phyloP scores from a whole-genome alignment of 192 early-diverging fungal species.

The Linnemannia schmuckeri region DNA sequence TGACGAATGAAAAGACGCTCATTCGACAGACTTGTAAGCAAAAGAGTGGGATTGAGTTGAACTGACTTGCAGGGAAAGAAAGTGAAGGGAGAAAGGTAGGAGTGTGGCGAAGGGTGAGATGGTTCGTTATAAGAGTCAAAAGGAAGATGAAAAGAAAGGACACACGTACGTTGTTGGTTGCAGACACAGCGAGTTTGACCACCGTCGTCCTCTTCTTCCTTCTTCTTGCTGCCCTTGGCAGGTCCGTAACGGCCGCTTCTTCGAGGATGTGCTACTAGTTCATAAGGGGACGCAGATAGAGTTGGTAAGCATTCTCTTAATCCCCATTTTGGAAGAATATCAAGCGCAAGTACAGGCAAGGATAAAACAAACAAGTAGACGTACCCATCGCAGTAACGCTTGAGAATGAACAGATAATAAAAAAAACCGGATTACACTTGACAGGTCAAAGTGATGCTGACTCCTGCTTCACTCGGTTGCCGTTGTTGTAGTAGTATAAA shows the following conservation, averaged over 20 bases:
- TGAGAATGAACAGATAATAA: not conserved
- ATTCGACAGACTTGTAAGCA: not conserved
- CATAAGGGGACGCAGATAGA: not conserved
- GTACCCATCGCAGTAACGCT: slow-evolving; percentile 3
- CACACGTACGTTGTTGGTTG: slow-evolving; percentile 62
- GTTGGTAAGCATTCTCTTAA: not conserved
- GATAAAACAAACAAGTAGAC: not conserved
- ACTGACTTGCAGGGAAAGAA: not conserved
- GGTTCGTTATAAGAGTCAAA: not conserved
- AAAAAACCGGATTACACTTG: not conserved
- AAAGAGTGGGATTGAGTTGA: not conserved
- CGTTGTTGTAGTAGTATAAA: not conserved
- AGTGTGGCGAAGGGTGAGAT: not conserved
- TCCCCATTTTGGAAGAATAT: not conserved
- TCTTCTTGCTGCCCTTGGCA: slow-evolving; percentile 44
- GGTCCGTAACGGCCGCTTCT: slow-evolving; percentile 48
- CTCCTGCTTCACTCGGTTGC: not conserved
- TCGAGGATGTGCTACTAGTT: slow-evolving; percentile 36
- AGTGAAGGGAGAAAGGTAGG: not conserved
- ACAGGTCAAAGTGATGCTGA: not conserved
- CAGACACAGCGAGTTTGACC: slow-evolving; percentile 67
- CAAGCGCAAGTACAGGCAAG: not conserved
- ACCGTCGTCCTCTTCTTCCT: slow-evolving; percentile 61
- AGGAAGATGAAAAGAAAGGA: not conserved
- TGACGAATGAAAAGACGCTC: not conserved